Evolutionary conservation across 2,329 filamentous ascomycete genomes (phyloP).

Genomic region (Teratosphaeria destructans): DNA sequence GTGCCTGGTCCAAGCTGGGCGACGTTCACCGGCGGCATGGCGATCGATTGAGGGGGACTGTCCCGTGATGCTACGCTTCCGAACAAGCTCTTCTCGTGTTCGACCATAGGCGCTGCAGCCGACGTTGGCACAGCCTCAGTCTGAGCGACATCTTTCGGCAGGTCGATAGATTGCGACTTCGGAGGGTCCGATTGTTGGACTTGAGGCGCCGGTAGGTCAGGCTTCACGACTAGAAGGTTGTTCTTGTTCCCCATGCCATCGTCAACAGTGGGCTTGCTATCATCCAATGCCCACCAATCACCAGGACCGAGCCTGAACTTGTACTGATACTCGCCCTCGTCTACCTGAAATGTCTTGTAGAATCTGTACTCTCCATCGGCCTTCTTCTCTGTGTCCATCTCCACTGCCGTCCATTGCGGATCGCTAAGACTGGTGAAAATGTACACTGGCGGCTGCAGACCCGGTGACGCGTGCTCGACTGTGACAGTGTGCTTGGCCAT

Average conservation of each 20-base stretch:
- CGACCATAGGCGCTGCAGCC: constrained; percentile 1
- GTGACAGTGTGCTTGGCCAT: constrained; percentile 35
- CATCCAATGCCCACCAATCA: constrained; percentile 62
- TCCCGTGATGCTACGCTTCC: neutral
- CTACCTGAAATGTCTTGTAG: constrained; percentile 43
- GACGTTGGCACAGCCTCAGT: neutral
- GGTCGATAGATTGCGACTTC: constrained; percentile 13
- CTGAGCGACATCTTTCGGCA: neutral
- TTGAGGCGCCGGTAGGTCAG: constrained; percentile 7
- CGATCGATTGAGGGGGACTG: neutral
- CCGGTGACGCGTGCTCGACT: constrained; percentile 52
- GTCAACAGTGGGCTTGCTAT: constrained; percentile 45
- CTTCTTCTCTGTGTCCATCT: constrained; percentile 48
- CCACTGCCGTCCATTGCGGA: constrained; percentile 55
- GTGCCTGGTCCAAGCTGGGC: neutral
- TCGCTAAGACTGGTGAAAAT: constrained; percentile 59
- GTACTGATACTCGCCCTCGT: constrained; percentile 57
- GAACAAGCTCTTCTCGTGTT: constrained; percentile 1
- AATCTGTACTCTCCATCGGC: constrained; percentile 47
- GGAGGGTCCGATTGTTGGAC: neutral
- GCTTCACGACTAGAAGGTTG: constrained; percentile 37
- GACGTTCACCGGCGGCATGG: neutral
- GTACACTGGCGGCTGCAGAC: constrained; percentile 56
- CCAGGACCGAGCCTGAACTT: constrained; percentile 60
- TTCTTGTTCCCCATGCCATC: constrained; percentile 45